These are phyloP conservation scores for Coemansia umbellata DNA, from an alignment of 192 early-diverging fungal genomes.

Conservation along the genomic window DNA sequence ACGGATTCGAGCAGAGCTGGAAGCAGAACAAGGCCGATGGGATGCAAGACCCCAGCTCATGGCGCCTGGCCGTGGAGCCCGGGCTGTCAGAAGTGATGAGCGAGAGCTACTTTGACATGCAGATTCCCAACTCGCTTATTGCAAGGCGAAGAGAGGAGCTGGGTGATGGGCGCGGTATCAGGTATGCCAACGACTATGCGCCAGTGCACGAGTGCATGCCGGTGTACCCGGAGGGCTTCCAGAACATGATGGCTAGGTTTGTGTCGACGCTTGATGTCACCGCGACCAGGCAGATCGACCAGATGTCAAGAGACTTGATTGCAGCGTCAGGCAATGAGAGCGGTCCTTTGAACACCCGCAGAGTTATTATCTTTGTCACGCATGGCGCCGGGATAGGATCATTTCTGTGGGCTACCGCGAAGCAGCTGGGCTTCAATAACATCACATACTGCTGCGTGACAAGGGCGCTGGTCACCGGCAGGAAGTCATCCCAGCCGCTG, in stretches of 20 bases:
- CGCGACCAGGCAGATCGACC: slow-evolving; percentile 4
- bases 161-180: not conserved
- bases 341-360: not conserved
- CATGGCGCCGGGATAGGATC: slow-evolving; percentile 42
- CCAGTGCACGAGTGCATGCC: slow-evolving; percentile 10
- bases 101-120: slow-evolving; percentile 33
- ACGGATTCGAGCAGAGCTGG: slow-evolving; percentile 14
- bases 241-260: slow-evolving; percentile 44
- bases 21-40: not conserved
- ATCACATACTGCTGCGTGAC: slow-evolving; percentile 39
- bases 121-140: slow-evolving; percentile 31
- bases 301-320: not conserved
- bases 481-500: slow-evolving; percentile 11
- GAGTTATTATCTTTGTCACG: slow-evolving; percentile 39
- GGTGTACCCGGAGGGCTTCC: slow-evolving; percentile 37
- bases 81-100: slow-evolving; percentile 46
- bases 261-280: slow-evolving; percentile 24
- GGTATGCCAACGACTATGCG: slow-evolving; percentile 6
- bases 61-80: slow-evolving; percentile 32
- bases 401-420: slow-evolving; percentile 42
- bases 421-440: slow-evolving; percentile 16
- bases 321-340: not conserved
- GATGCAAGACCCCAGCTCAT: not conserved
- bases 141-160: slow-evolving; percentile 5
- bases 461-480: slow-evolving; percentile 10